Base-by-base conservation (phyloP, 1,139 yeast genomes). In the Hyphopichia pseudoburtonii region DNA sequence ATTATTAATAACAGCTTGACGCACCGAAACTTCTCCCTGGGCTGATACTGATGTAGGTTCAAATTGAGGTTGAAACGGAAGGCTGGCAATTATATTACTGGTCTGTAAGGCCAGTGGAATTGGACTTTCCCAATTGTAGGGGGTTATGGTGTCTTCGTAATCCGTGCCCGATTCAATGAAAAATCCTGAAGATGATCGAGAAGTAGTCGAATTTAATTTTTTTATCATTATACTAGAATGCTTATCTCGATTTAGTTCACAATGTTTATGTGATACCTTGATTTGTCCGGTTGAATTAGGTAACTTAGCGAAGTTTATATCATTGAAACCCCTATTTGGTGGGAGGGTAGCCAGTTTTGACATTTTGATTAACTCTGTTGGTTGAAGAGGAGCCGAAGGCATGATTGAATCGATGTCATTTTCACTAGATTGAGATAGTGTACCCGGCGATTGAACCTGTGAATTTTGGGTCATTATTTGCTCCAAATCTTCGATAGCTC, bases 1-100 rank as follows among this genome's bases (percentile, higher is more conserved):
- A 19, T 45, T 35, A 5, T 47, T 35, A 16, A 46, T 41, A 2
- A 56, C 46, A 28, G 44, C 38, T 22, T 45, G 37, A 35, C 57
- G 42, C 6, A 56, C 28, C 3, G 45, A 38, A 10, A 11, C 17
- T 8, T 8, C 17, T 4, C 29, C 21, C 9, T 12, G 11, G 2
- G 19, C 7, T n/a, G 8, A 8, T 4, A 15, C 5, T 5, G 24
- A n/a, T 10, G 36, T 12, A 16, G 38, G 39, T 5, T 35, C 45
- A 32, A 32, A 43, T 0, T 50, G 51, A 3, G 52, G 50, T 16
- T 34, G 24, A 32, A 7, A 16, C n/a, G 10, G 12, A 5, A 12
- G 18, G 18, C 5, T 5, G 14, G 9, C 16, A 11, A 28, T 28
- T n/a, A n/a, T n/a, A n/a, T n/a, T n/a, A n/a, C n/a, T n/a, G n/a